These are phyloP conservation scores for Aristolochia fimbriata DNA, from an alignment of 164 flowering plant genomes.

Conservation along the genomic window DNA sequence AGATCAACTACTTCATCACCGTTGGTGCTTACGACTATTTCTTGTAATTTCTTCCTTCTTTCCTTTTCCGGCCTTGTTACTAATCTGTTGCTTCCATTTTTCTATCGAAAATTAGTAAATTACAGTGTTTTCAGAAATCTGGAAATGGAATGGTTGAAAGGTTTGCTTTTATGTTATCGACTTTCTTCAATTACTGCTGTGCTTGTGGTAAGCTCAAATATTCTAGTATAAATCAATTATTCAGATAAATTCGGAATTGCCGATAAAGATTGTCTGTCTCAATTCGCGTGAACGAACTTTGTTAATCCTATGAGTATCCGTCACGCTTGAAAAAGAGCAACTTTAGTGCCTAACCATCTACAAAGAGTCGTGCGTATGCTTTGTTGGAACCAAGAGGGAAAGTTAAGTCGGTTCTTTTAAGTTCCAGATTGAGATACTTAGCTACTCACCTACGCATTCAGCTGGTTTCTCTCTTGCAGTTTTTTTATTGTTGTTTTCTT, in stretches of 20 bases:
- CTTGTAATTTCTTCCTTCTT: constrained; percentile 28
- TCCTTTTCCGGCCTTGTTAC: background rate
- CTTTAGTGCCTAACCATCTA: too few species aligned
- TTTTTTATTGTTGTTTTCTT: background rate
- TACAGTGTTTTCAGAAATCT: background rate
- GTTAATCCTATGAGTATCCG: too few species aligned
- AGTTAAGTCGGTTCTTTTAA: background rate
- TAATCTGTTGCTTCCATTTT: background rate
- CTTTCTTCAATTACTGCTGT: too few species aligned
- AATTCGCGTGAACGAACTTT: too few species aligned
- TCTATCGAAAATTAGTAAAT: background rate
- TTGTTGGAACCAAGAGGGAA: background rate
- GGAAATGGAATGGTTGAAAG: background rate
- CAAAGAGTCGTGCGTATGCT: too few species aligned
- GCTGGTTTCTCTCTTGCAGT: background rate
- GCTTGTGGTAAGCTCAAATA: too few species aligned
- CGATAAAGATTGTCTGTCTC: too few species aligned
- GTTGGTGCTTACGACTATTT: constrained; percentile 76
- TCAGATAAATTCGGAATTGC: too few species aligned
- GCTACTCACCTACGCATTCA: background rate
- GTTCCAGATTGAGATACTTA: background rate
- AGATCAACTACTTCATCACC: constrained; percentile 65
- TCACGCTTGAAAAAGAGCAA: too few species aligned
- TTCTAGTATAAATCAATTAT: too few species aligned
- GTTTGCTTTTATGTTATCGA: too few species aligned